Evolutionary conservation across 1,284 basidiomycete genomes (phyloP).

Genomic region (Vanrija humicola): DNA sequence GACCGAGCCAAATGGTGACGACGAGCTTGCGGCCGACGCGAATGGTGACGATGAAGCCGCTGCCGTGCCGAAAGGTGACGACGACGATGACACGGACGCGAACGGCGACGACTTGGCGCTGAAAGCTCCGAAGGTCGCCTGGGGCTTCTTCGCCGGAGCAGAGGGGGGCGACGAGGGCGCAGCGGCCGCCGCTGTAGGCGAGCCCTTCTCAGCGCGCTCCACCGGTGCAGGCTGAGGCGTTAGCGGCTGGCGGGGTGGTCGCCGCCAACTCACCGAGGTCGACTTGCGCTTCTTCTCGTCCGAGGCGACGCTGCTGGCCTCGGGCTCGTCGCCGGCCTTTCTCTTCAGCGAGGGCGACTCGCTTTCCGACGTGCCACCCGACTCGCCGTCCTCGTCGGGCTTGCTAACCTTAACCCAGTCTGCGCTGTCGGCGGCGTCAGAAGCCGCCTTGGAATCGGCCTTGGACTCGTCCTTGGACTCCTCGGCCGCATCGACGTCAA

Average conservation of each 20-base stretch:
- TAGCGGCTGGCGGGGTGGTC: too few species aligned
- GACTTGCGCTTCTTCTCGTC: conserved; percentile 23
- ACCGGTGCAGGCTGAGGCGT: conserved; percentile 2
- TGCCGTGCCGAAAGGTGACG: conserved; percentile 61
- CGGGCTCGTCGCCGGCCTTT: conserved; percentile 33
- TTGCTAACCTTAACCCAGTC: conserved; percentile 22
- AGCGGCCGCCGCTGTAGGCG: neutral
- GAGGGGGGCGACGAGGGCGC: conserved; percentile 7
- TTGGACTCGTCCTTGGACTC: neutral
- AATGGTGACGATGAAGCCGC: conserved; percentile 27
- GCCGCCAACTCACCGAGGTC: conserved; percentile 10
- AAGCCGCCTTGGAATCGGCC: neutral
- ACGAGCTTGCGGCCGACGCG: conserved; percentile 28
- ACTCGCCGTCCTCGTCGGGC: conserved; percentile 16
- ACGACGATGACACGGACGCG: conserved; percentile 34
- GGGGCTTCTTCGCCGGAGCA: conserved; percentile 28
- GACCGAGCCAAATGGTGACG: neutral
- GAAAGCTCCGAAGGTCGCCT: conserved; percentile 58
- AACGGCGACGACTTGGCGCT: conserved; percentile 25
- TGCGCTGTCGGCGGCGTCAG: conserved; percentile 1
- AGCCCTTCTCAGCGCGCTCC: neutral
- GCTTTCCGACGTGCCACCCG: neutral
- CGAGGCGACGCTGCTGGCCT: conserved; percentile 19
- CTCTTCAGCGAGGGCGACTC: conserved; percentile 32
- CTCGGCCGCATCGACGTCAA: conserved; percentile 3